A percentile compares a stretch with the other conserved stretches of the same genome.
phyloP scores from a whole-genome alignment of 176 grass and related monocot genomes.

The Carex littledalei region DNA sequence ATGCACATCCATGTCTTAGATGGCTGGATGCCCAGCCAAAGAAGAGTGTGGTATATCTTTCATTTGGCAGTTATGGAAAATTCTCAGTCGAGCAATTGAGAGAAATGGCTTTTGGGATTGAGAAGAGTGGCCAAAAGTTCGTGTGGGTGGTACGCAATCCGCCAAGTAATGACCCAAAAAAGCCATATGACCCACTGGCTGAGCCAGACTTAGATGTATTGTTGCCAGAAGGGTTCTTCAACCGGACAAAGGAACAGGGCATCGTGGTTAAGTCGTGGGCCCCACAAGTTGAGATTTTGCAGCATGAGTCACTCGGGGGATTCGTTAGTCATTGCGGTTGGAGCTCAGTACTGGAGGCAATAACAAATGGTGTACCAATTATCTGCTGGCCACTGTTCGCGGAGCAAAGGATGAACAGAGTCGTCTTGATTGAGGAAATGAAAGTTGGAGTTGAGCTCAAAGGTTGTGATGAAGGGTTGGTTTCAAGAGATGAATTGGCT shows the following conservation, averaged over 20 bases:
- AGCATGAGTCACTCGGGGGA: constrained; percentile 8
- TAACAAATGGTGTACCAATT: background rate
- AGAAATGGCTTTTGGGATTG: constrained; percentile 17
- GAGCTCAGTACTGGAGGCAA: constrained; percentile 23
- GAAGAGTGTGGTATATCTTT: constrained; percentile 11
- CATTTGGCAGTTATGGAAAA: constrained; percentile 1
- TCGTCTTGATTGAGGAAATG: constrained; percentile 14
- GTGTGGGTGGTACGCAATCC: constrained; percentile 17
- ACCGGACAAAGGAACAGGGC: constrained; percentile 12
- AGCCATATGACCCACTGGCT: background rate
- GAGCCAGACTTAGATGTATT: constrained; percentile 1
- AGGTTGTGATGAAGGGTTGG: constrained; percentile 6
- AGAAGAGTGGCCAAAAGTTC: constrained; percentile 21
- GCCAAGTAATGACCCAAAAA: background rate
- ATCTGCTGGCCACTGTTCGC: constrained; percentile 21
- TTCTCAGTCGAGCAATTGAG: constrained; percentile 20
- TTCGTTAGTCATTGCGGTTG: constrained; percentile 31
- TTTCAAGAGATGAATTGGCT: constrained; percentile 13
- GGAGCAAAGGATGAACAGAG: constrained; percentile 22
- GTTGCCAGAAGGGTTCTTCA: constrained; percentile 27
- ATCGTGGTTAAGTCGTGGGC: constrained; percentile 22
- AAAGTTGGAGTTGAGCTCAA: constrained; percentile 9
- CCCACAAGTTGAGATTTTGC: constrained; percentile 25
- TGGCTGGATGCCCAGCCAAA: constrained; percentile 20
- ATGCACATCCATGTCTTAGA: background rate